Evolutionary conservation across 2,329 filamentous ascomycete genomes (phyloP).

Genomic region (Epichloe glyceriae): DNA sequence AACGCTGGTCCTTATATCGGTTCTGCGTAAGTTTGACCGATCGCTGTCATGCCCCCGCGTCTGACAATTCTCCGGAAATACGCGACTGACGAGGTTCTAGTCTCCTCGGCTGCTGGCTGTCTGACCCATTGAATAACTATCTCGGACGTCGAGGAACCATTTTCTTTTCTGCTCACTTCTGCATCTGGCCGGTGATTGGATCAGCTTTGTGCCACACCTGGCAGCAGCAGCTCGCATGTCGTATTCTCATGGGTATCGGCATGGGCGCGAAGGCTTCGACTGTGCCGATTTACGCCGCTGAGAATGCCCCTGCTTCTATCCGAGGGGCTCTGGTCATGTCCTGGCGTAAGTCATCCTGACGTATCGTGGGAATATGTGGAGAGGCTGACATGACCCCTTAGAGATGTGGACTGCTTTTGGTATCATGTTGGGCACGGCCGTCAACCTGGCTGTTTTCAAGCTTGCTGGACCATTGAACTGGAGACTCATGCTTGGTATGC

Average conservation of each 20-base stretch:
- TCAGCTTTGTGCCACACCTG: constrained; percentile 52
- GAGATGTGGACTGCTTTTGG: constrained; percentile 50
- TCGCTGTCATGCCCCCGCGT: background rate
- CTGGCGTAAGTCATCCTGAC: constrained; percentile 35
- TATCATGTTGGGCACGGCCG: constrained; percentile 30
- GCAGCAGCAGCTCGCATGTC: constrained; percentile 52
- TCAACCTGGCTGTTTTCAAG: constrained; percentile 20
- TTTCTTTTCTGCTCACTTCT: constrained; percentile 63
- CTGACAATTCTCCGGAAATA: background rate
- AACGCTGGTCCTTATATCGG: constrained; percentile 43
- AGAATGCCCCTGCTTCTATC: constrained; percentile 54
- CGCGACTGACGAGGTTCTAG: constrained; percentile 11
- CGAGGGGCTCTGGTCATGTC: constrained; percentile 70
- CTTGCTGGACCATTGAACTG: constrained; percentile 17
- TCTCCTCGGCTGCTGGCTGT: constrained; percentile 47
- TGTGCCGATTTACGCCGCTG: constrained; percentile 62
- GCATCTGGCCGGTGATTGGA: constrained; percentile 50
- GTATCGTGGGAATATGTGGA: too few relatives aligned
- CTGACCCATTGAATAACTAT: constrained; percentile 44
- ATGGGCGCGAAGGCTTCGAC: constrained; percentile 54
- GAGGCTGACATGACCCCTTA: constrained; percentile 17
- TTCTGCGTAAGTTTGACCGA: constrained; percentile 21
- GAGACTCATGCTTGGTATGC: constrained; percentile 33
- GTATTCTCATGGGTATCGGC: constrained; percentile 56
- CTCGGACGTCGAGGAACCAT: constrained; percentile 38